A percentile compares a stretch with the other conserved stretches of the same genome.
Evolutionary conservation across 306 rosid species (phyloP).

Genomic region (Cicer cuneatum): DNA sequence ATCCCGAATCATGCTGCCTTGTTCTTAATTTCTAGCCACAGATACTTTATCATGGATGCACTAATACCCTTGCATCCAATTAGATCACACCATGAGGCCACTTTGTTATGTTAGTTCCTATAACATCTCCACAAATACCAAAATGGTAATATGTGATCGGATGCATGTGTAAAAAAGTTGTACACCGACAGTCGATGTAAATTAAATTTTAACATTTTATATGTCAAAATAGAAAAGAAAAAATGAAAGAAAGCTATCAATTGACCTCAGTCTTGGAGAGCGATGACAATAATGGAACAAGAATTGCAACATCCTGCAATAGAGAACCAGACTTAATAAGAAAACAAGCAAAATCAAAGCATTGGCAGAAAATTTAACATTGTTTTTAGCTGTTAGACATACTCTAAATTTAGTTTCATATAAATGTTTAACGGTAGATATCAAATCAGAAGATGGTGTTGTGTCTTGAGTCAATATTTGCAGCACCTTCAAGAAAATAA

Average conservation of each 20-base stretch:
- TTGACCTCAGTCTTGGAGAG: constrained; percentile 89
- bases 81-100: not conserved
- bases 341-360: constrained; percentile 31
- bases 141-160: not conserved
- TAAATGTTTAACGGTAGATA: constrained; percentile 85
- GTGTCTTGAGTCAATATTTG: constrained; percentile 89
- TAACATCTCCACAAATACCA: not conserved
- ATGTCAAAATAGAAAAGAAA: constrained; percentile 34
- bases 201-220: constrained; percentile 10
- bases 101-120: not conserved
- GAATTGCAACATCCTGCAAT: constrained; percentile 95
- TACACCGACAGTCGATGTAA: not conserved
- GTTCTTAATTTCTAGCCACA: not conserved
- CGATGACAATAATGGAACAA: constrained; percentile 88
- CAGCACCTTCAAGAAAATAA: constrained; percentile 70
- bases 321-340: constrained; percentile 43
- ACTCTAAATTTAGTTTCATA: constrained; percentile 95
- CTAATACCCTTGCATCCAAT: not conserved
- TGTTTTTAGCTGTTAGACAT: constrained; percentile 41
- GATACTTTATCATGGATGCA: not conserved
- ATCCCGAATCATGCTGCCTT: constrained; percentile 8
- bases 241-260: constrained; percentile 30
- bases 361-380: constrained; percentile 35
- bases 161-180: not conserved
- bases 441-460: constrained; percentile 77